Base-by-base conservation (phyloP, 805 yeast genomes). In the Kodamaea restingae region DNA sequence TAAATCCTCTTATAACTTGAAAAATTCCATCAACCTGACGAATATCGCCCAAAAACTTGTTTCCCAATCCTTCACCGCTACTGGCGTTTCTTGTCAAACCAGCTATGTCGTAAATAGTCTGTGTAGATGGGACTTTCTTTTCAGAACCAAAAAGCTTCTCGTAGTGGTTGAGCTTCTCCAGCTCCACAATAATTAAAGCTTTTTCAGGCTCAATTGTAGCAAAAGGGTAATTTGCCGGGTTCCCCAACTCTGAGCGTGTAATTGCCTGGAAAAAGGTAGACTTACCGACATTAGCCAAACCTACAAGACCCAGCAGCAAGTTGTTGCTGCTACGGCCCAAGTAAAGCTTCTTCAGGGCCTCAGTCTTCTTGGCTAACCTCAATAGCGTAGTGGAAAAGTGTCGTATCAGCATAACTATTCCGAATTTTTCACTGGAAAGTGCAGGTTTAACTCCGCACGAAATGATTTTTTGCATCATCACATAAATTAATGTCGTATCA, bases 121-220 rank as follows among this genome's bases (percentile, higher is more conserved):
- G 62, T 11, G 67, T 63, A 0, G 85, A 71, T 4, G 82, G 81
- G 6, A 80, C 62, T 35, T 67, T 65, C 43, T 70, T 71, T 32
- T 62, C 60, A 0, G 86, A 78, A 12, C 60, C 54, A 52, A 76
- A 80, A 9, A 80, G 43, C 9, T 60, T 44, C 33, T 67, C 63
- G 31, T 81, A 66, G 38, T 62, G 67, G 36, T 76, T 73, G 15
- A 81, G 63, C 42, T 73, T 68, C 28, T 27, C 35, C 50, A 47
- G 50, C 27, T 40, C 41, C 20, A 42, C 48, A 8, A 43, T 35
- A 8, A 47, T 40, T 18, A 44, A 31, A 17, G 50, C 75, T 55
- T 80, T 83, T 51, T 77, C 85, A 0, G 88, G 86, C 40, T 81
- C 85, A 40, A 81, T 82, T 7, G 88, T 81, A 7, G 88, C 88